Evolutionary conservation across 179 eudicot genomes (phyloP).

Genomic region (Sideroxylon spinosum): DNA sequence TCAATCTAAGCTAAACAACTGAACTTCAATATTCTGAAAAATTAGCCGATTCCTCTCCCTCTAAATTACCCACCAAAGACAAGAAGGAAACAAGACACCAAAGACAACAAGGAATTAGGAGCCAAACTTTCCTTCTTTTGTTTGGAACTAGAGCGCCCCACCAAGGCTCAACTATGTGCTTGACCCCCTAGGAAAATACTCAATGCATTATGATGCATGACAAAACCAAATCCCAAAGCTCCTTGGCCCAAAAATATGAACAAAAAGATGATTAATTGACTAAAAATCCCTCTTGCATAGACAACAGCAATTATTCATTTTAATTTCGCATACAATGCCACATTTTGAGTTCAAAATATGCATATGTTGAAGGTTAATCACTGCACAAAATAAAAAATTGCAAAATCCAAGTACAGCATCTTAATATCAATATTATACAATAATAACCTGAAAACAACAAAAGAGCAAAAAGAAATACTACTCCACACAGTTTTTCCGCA

Average conservation of each 20-base stretch:
- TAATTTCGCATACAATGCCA: background rate
- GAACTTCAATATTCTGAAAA: no score
- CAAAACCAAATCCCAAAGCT: conserved; percentile 65
- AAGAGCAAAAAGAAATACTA: background rate
- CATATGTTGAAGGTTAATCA: background rate
- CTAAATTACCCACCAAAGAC: no score
- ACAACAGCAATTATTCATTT: background rate
- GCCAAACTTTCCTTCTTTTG: no score
- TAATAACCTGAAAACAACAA: background rate
- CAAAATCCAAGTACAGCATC: background rate
- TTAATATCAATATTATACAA: background rate
- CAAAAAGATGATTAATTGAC: background rate
- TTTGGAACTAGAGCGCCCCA: no score
- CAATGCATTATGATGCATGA: no score
- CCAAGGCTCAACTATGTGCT: no score
- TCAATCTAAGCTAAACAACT: no score
- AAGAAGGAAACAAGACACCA: no score
- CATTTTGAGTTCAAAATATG: background rate
- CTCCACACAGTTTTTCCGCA: background rate
- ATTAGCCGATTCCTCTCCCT: no score
- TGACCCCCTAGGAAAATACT: no score
- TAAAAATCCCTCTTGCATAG: background rate
- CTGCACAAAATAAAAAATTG: background rate
- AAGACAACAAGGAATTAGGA: no score
- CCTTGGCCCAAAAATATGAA: background rate